Evolutionary conservation across 208 protist species (phyloP), one percentile per base, ranked within the genome.

Genomic region (Trypanosoma avium): DNA sequence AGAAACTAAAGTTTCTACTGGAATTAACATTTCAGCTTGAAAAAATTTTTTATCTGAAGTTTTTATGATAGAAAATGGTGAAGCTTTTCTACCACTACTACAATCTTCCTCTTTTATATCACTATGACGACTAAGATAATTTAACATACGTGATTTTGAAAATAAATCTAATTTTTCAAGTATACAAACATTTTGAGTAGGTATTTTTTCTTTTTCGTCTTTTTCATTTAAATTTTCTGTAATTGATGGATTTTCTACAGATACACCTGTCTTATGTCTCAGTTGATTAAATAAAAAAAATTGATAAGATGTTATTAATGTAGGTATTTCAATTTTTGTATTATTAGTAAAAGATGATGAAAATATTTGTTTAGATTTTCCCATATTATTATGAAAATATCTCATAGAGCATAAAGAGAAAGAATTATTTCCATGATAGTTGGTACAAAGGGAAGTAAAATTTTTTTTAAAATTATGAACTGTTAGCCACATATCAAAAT

Each of bases 1-100:
- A 27, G 70, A 47, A 7, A 82, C 65, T 38, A 85, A 53, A 9
- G 79, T 72, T 26, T 85, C 74, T 12, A 88, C 82, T 0, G 82
- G 63, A 1, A 69, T 27, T n/a, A 61, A 30, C 29, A 69, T 15
- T 53, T 69, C 63, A 13, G 54, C 63, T 27, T 45, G 63, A 43
- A 48, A 55, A 4, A 53, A 19, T 24, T 36, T 33, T 1, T 33
- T 55, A 46, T 61, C 63, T 19, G 52, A 4, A 9, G 46, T 43
- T 55, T 55, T 43, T 22, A 19, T 38, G 5, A 61, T 10, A 19
- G 24, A 21, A 74, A 19, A 92, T 2, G 59, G 58, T 13, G 61
- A 75, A 13, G 62, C 15, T 13, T 21, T 43, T 35, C 47, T 26
- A 10, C 17, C 21, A 15, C 5, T 50, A 4, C 47, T 26, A 10